Evolutionary conservation across 192 early-diverging fungal species (phyloP).

Genomic region (Coemansia sp.): DNA sequence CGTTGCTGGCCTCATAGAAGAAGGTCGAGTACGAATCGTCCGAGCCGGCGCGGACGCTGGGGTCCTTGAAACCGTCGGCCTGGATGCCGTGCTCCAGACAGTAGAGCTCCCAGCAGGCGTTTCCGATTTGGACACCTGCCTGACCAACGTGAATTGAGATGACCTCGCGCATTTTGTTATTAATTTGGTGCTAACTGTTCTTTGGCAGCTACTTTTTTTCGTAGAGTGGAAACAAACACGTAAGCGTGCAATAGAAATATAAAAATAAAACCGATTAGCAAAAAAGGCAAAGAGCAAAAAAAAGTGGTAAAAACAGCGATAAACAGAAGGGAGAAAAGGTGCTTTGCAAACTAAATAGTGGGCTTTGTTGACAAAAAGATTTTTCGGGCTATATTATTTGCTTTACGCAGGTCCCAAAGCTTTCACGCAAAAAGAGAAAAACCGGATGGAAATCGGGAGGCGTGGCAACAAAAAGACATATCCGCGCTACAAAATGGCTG

Average conservation of each 20-base stretch:
- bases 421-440: too few relatives aligned
- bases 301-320: not conserved
- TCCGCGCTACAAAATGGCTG: not conserved
- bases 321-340: not conserved
- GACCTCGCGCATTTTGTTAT: slow-evolving; percentile 68
- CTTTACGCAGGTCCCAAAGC: not conserved
- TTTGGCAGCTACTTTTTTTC: slow-evolving; percentile 3
- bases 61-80: slow-evolving; percentile 77
- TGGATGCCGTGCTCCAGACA: slow-evolving; percentile 96
- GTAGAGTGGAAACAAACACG: not conserved
- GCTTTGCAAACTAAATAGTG: not conserved
- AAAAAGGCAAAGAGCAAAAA: not conserved
- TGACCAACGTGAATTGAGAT: slow-evolving; percentile 81
- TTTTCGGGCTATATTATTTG: not conserved
- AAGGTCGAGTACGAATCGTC: slow-evolving; percentile 98
- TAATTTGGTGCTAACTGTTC: not conserved
- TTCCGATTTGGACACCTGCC: slow-evolving; percentile 99
- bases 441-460: not conserved
- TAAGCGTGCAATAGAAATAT: slow-evolving; percentile 7
- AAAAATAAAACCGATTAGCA: slow-evolving; percentile 7
- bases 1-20: slow-evolving; percentile 98
- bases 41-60: slow-evolving; percentile 35
- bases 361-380: slow-evolving; percentile 3
- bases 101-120: slow-evolving; percentile 99
- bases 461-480: not conserved